Percentiles rank a stretch among this genome's conserved stretches.
phyloP scores from a whole-genome alignment of 2,329 filamentous ascomycete species.

The Colletotrichum sansevieriae region DNA sequence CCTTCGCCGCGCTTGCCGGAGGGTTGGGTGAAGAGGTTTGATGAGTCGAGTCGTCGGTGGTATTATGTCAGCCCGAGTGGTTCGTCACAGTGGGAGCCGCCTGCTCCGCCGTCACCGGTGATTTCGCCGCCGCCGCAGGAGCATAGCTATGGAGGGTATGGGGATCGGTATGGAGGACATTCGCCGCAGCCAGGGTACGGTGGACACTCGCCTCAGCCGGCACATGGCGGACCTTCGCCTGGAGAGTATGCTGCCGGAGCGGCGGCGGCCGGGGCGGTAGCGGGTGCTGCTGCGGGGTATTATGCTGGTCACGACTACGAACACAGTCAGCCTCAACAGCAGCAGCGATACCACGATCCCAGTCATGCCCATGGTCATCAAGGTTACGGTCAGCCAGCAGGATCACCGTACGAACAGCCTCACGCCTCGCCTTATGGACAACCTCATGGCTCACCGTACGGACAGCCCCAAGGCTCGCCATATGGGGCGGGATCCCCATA shows the following conservation, averaged over 20 bases:
- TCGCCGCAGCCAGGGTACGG: conserved; percentile 40
- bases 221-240: conserved; percentile 40
- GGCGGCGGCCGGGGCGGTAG: conserved; percentile 33
- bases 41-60: conserved; percentile 65
- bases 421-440: conserved; percentile 13
- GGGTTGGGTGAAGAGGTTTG: conserved; percentile 69
- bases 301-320: conserved; percentile 29
- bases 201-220: conserved; percentile 35
- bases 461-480: conserved; percentile 1
- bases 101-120: conserved; percentile 41
- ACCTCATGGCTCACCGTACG: conserved; percentile 6
- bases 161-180: conserved; percentile 33
- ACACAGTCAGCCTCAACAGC: conserved; percentile 22
- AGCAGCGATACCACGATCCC: conserved; percentile 6
- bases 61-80: conserved; percentile 71
- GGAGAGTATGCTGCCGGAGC: conserved; percentile 39
- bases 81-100: conserved; percentile 68
- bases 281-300: conserved; percentile 33
- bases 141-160: conserved; percentile 41
- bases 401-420: conserved; percentile 18
- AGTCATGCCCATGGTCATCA: conserved; percentile 6
- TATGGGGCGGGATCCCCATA: conserved; percentile 13
- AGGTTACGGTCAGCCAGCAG: background rate
- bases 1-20: conserved; percentile 58
- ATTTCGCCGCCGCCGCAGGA: conserved; percentile 32